Base-by-base conservation (phyloP, 169 alveolate genomes). In the Perkinsus marinus region DNA sequence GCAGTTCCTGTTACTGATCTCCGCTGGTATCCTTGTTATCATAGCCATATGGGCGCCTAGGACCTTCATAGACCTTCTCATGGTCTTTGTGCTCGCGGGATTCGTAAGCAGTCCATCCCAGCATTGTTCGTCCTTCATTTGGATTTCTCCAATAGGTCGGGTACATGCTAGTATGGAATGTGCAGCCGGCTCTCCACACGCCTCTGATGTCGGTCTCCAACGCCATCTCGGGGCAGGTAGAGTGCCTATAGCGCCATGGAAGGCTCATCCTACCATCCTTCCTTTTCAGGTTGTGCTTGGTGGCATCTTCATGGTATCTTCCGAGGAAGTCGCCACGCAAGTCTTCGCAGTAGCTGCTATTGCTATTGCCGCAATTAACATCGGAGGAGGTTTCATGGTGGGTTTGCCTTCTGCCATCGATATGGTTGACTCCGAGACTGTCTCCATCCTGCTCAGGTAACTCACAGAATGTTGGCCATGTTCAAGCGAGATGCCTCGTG, bases 121-220 rank as follows among this genome's bases (percentile, higher is more conserved):
- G 22, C 79, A 30, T 30, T 57, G 7, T 0, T 0, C 79, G 37
- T 13, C 5, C 46, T 6, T 3, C 90, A 43, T 92, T 90, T 89
- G 7, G 69, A 39, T 79, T 91, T 68, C 95, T 97, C 46, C 95
- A 95, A 34, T 92, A 93, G 39, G 97, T 94, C 68, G 98, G 98
- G 30, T 96, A 96, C 91, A 91, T 95, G 94, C 94, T 95, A 36
- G 95, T 96, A 89, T 96, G 98, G 98, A 95, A 95, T 43, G 98
- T 97, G 38, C 93, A 97, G 17, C 98, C 98, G 38, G 97, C 98
- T 0, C 91, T 97, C 46, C 98, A 97, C 93, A 95, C 98, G 38
- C 98, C 98, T 26, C 90, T 96, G 90, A 96, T 96, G 98, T 57
- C 79, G 79, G 79, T 57, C 34, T 57, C 79, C 37, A 57, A 57